These are phyloP conservation scores for Nicotiana benthamiana DNA, from an alignment of 257 asterid genomes.

Conservation along the genomic window DNA sequence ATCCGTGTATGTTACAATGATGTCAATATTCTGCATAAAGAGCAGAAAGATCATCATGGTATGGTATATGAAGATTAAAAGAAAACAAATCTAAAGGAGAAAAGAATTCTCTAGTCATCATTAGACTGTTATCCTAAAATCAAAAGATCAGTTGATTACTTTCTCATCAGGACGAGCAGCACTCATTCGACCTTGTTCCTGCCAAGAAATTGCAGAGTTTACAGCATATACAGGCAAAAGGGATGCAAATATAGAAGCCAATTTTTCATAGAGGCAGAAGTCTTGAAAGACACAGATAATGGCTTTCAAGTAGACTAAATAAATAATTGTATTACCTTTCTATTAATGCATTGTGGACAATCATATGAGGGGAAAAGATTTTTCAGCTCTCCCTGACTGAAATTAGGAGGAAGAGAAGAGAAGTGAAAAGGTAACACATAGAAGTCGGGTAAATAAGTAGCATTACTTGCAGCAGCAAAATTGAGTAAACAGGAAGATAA, in stretches of 20 bases:
- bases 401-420: background rate
- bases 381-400: constrained; percentile 39
- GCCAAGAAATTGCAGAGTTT: constrained; percentile 27
- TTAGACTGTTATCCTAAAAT: constrained; percentile 12
- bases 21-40: constrained; percentile 71
- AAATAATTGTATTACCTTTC: constrained; percentile 28
- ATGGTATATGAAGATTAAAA: background rate
- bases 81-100: background rate
- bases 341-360: constrained; percentile 40
- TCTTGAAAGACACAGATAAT: background rate
- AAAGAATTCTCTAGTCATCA: background rate
- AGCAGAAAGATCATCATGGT: constrained; percentile 2
- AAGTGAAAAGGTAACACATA: background rate
- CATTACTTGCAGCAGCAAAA: background rate
- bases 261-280: background rate
- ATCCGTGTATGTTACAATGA: constrained; percentile 70
- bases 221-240: constrained; percentile 10
- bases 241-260: background rate
- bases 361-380: constrained; percentile 27
- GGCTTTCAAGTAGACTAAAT: background rate
- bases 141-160: constrained; percentile 34
- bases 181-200: constrained; percentile 46
- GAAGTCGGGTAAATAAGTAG: background rate
- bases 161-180: constrained; percentile 41
- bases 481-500: constrained; percentile 8